A percentile compares a stretch with the other conserved stretches of the same genome.
phyloP scores from a whole-genome alignment of 2,329 filamentous ascomycete species.

The Talaromyces rugulosus region DNA sequence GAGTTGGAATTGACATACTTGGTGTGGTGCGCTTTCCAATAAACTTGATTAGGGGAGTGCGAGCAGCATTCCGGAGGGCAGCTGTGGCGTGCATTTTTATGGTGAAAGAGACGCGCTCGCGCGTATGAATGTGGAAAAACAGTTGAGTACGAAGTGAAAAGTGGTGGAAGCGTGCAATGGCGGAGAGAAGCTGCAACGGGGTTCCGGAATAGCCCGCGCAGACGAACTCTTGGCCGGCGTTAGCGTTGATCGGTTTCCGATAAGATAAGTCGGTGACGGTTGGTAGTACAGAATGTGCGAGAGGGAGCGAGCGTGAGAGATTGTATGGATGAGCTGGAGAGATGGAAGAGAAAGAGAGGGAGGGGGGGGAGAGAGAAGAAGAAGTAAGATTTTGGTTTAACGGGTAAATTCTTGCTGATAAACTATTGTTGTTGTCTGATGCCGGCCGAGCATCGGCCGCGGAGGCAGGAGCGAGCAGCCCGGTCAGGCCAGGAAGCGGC shows the following conservation, averaged over 20 bases:
- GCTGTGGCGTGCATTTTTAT: conserved; percentile 39
- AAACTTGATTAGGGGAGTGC: conserved; percentile 49
- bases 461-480: neutral
- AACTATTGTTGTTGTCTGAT: neutral
- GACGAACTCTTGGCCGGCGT: neutral
- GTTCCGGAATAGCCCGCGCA: conserved; percentile 1
- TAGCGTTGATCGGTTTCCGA: neutral
- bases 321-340: neutral
- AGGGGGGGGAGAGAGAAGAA: neutral
- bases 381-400: neutral
- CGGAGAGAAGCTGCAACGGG: neutral
- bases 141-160: neutral
- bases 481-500: neutral
- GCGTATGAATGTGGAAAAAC: neutral
- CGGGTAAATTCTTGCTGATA: neutral
- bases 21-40: conserved; percentile 44
- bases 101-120: conserved; percentile 3
- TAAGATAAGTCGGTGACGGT: neutral
- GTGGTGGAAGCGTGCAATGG: neutral
- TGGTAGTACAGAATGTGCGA: neutral
- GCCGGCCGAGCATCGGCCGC: neutral
- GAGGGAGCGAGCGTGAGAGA: neutral
- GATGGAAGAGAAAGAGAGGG: neutral
- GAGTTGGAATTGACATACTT: conserved; percentile 30
- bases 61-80: conserved; percentile 38